Evolutionary conservation across 495 filamentous ascomycete genomes (phyloP).

Genomic region (Cercophora sp.): DNA sequence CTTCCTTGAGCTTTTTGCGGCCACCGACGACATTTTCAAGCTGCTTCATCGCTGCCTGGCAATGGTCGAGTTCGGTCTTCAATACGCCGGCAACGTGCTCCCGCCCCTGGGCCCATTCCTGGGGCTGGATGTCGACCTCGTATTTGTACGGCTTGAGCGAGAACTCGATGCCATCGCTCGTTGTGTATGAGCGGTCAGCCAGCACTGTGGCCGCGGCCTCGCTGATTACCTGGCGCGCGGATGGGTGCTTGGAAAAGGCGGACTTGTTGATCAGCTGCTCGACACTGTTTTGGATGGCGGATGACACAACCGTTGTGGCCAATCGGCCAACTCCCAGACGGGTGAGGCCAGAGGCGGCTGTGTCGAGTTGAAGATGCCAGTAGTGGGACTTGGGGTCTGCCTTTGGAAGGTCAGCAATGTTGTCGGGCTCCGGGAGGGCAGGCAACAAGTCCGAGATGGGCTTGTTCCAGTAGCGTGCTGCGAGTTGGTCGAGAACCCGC

Average conservation of each 20-base stretch:
- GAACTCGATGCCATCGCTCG: conserved; percentile 97
- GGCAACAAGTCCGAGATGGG: conserved; percentile 72
- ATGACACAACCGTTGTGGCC: conserved; percentile 84
- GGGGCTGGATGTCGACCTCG: conserved; percentile 87
- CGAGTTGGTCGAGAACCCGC: conserved; percentile 90
- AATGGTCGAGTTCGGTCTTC: conserved; percentile 77
- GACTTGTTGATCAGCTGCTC: conserved; percentile 72
- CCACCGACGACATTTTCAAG: conserved; percentile 75
- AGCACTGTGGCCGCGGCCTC: conserved; percentile 84
- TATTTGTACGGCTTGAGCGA: conserved; percentile 99
- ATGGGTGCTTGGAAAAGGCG: conserved; percentile 85
- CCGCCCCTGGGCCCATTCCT: conserved; percentile 79
- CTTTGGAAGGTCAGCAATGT: conserved; percentile 71
- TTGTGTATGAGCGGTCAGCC: conserved; percentile 92
- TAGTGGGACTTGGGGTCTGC: conserved; percentile 77
- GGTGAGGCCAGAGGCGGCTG: conserved; percentile 81
- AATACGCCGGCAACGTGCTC: conserved; percentile 74
- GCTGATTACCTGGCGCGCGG: conserved; percentile 83
- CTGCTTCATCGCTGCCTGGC: conserved; percentile 70
- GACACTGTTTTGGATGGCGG: conserved; percentile 79
- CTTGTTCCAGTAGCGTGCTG: conserved; percentile 95
- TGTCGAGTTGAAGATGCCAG: conserved; percentile 94
- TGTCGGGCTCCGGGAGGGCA: conserved; percentile 63
- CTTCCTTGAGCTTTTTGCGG: conserved; percentile 78
- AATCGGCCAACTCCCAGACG: conserved; percentile 90